These are phyloP conservation scores for Sordariomycetes sp. DNA, from an alignment of 2,329 filamentous ascomycete species.

Conservation along the genomic window DNA sequence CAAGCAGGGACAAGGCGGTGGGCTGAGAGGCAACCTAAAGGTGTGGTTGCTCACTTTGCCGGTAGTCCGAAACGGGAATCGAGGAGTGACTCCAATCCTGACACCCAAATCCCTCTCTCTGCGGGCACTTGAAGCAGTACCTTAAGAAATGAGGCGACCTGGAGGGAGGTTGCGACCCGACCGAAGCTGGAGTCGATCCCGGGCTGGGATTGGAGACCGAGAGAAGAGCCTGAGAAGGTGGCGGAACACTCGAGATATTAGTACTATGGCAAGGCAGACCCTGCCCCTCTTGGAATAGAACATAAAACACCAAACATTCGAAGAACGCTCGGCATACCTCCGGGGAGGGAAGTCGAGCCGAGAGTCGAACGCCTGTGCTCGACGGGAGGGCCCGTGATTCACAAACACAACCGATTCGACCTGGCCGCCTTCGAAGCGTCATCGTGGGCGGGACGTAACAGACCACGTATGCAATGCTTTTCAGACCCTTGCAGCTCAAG, in stretches of 20 bases:
- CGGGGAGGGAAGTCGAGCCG: neutral
- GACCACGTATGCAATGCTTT: neutral
- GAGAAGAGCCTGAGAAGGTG: neutral
- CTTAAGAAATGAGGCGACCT: neutral
- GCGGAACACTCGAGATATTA: neutral
- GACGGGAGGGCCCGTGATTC: neutral
- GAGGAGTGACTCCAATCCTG: neutral
- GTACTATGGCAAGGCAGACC: neutral
- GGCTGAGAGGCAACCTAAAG: neutral
- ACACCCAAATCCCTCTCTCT: neutral
- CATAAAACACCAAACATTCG: neutral
- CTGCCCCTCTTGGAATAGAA: neutral
- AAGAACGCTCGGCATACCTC: neutral
- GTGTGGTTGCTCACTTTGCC: neutral
- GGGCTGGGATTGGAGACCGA: neutral
- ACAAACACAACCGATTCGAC: neutral
- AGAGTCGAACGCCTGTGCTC: neutral
- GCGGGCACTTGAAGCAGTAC: neutral
- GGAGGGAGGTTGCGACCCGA: neutral
- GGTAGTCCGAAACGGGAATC: neutral
- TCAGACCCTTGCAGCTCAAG: neutral
- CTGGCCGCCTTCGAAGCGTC: neutral
- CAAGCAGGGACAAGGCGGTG: neutral
- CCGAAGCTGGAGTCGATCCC: neutral
- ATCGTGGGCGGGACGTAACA: neutral